Evolutionary conservation across 2,329 filamentous ascomycete genomes (phyloP), one percentile per base, ranked within the genome.

Genomic region (Xylaria hypoxylon): DNA sequence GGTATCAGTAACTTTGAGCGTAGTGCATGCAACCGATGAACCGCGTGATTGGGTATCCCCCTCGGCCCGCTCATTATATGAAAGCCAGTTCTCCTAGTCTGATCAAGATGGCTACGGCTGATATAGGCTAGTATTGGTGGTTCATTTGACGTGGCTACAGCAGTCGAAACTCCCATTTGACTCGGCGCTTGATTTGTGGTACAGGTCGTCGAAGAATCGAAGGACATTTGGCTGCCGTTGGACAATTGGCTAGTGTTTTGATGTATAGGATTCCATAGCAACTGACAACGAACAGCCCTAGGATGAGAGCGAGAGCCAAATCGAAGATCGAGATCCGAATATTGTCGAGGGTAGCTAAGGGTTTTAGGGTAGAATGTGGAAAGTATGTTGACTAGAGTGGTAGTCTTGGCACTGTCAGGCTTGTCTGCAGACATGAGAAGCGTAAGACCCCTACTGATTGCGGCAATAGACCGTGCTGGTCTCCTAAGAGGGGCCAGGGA

Each of bases 1-100:
- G 87, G 86, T 3, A 83, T 64, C 3, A 88, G 77, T 52, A 77
- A 76, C 71, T 82, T 85, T 5, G 81, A 80, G 1, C 85, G 81
- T 15, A 85, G 73, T 38, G 77, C 73, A 62, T 86, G 83, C 10
- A 89, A 76, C 5, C 80, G 79, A 50, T 78, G 72, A 5, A 89
- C 84, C 0, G 85, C 82, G 3, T 74, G 75, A 68, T 88, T 88
- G 33, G 68, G 70, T n/a, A 69, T 74, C 26, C 76, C 73, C 2
- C 75, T 72, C 0, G 85, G 85, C 0, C 80, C 81, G 2, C 75
- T 74, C 2, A 78, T 68, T 13, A 86, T 76, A 15, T 84, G 81
- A 67, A 83, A 87, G 56, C 86, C 78, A 53, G 80, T 82, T 56
- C 73, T 77, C 42, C 86, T 80, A 42, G 85, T 79, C n/a, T 76